phyloP scores from a whole-genome alignment of 768 basidiomycete species.

The Ephemerocybe angulata region DNA sequence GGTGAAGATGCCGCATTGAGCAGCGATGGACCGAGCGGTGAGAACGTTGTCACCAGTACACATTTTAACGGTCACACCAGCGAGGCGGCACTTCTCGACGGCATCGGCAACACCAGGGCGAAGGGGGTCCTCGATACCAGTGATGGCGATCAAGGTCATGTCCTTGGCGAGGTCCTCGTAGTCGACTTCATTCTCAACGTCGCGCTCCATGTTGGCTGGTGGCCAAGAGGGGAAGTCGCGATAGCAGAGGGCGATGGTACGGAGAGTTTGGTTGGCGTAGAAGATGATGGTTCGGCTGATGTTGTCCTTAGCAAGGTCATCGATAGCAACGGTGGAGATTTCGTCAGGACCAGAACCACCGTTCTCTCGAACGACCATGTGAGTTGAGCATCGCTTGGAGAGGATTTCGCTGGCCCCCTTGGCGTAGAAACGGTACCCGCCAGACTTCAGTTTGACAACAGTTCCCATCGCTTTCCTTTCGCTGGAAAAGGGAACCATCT shows the following conservation, averaged over 20 bases:
- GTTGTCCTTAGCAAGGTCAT: conserved; percentile 68
- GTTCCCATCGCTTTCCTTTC: conserved; percentile 95
- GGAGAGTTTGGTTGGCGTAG: conserved; percentile 93
- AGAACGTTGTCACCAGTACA: conserved; percentile 97
- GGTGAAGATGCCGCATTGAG: conserved; percentile 93
- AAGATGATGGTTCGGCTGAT: conserved; percentile 93
- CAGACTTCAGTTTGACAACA: conserved; percentile 59
- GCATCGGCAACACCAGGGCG: conserved; percentile 87
- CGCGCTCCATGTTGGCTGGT: conserved; percentile 42
- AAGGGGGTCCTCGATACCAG: conserved; percentile 95
- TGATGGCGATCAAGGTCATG: conserved; percentile 83
- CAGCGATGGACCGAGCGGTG: conserved; percentile 93
- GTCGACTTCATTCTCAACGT: conserved; percentile 56
- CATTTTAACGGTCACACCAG: conserved; percentile 96
- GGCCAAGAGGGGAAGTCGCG: conserved; percentile 87
- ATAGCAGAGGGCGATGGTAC: conserved; percentile 94
- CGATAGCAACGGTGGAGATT: conserved; percentile 61
- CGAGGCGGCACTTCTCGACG: conserved; percentile 80
- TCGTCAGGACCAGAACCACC: conserved; percentile 18
- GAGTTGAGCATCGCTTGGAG: conserved; percentile 65
- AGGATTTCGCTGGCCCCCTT: conserved; percentile 97
- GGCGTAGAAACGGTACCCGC: conserved; percentile 65
- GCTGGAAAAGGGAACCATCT: conserved; percentile 93
- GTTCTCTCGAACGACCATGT: conserved; percentile 63
- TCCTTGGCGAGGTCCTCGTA: conserved; percentile 68